Evolutionary conservation across 306 rosid genomes (phyloP), one percentile per base, ranked within the genome.

Genomic region (Cucurbita maxima): DNA sequence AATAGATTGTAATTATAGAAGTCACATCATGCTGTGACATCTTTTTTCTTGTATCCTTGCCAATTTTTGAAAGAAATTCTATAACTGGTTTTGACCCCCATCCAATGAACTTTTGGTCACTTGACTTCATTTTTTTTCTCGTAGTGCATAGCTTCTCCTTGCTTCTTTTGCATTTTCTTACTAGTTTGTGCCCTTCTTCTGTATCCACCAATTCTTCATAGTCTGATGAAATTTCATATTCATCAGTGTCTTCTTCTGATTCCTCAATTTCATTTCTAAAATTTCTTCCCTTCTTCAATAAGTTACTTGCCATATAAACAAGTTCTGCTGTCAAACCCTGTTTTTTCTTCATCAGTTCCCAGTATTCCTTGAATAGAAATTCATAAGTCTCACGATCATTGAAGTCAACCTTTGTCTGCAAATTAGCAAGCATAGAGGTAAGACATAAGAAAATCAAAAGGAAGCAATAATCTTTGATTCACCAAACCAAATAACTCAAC

Each of bases 1-100:
- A 87, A 76, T 91, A 88, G 13, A 84, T 78, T 18, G 75, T 74
- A 77, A 91, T 78, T 38, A 89, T 78, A 10, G 90, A 76, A 67
- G 78, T 25, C 60, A 91, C 91, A 15, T 89, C 96, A 67, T 76
- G 53, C 77, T 87, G 91, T n/a, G 91, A 86, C 52, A 79, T 69
- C 74, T 81, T 81, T 59, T 70, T 66, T 36, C 69, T 73, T 0
- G 83, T 83, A 76, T 86, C 89, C 76, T 57, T 75, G 41, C 92
- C 85, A 10, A 74, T 76, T 43, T 63, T 16, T 30, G 77, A n/a
- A 81, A 91, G 96, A 82, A 91, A 91, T 36, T 81, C 85, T 76
- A 82, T 37, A 37, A 91, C 86, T 60, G 78, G 57, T 82, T 74
- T 83, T 30, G 96, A 86, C 55, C 87, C 89, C 97, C 97, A 91